Evolutionary conservation across 345 rosid species (phyloP).

Genomic region (Eucalyptus cloeziana): DNA sequence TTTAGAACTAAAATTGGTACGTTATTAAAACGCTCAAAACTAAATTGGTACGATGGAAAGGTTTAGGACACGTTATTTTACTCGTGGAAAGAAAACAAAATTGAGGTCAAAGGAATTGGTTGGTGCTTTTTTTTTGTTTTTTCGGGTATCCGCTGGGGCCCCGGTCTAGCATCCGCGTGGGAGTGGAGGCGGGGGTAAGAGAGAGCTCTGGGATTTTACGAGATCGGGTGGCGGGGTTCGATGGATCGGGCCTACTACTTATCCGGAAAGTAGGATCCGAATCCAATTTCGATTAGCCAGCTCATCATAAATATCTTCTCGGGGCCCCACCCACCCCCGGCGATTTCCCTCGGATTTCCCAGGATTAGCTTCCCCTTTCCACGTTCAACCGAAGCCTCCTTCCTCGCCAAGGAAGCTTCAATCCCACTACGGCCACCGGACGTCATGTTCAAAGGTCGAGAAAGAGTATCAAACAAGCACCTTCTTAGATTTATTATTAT

Average conservation of each 20-base stretch:
- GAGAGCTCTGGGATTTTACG: neutral
- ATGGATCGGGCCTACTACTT: neutral
- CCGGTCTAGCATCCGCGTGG: neutral
- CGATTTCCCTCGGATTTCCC: neutral
- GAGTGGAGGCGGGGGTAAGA: neutral
- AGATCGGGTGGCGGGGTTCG: neutral
- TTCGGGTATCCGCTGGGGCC: neutral
- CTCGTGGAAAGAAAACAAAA: neutral
- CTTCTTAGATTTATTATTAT: neutral
- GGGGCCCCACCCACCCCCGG: neutral
- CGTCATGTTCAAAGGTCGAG: neutral
- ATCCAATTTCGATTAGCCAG: neutral
- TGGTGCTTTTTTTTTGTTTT: too few relatives aligned
- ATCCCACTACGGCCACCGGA: neutral
- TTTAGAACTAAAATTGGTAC: too few relatives aligned
- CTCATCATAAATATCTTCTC: neutral
- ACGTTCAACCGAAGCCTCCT: neutral
- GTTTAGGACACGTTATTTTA: too few relatives aligned
- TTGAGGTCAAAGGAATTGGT: neutral
- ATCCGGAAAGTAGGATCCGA: neutral
- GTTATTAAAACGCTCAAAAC: rapidly evolving
- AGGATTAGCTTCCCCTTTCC: neutral
- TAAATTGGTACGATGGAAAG: rapidly evolving
- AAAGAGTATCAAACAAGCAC: neutral
- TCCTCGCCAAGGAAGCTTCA: neutral